Evolutionary conservation across 768 basidiomycete species (phyloP), one percentile per base, ranked within the genome.

Genomic region (Lentinula edodes): DNA sequence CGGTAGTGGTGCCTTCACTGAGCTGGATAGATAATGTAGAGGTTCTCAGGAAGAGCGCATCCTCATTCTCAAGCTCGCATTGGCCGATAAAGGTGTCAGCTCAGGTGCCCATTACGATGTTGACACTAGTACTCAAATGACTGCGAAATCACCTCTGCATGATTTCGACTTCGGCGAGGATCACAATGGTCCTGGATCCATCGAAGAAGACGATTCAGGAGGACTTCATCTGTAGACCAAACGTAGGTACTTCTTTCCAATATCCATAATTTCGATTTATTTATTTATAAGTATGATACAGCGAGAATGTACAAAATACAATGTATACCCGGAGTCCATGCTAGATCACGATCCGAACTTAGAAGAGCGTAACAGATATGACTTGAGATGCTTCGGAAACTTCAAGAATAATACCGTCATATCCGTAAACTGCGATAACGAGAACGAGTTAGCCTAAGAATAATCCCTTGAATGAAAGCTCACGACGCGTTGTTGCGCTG

Each of bases 1-100:
- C 12, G 35, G 45, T 10, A 7, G 8, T 16, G 13, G n/a, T 32
- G 41, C n/a, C 10, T n/a, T 51, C 13, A 36, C 28, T 28, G 42
- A 34, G 6, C 16, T 52, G 34, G 35, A 52, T 23, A 50, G 23
- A 5, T 43, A 58, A 36, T 18, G 39, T 39, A 93, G 91, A 64
- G 87, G 81, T 6, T 90, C 91, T 7, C 91, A 93, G 72, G 82
- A 88, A 67, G 91, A 93, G 67, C 80, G 91, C 20, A 83, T 91
- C 61, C 73, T 74, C 32, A 90, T 92, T 56, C 77, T 91, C 56
- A 83, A 80, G 70, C 74, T 86, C 66, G 89, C 87, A 6, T 73
- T 91, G 59, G 72, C 74, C 18, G 80, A 86, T 67, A 89, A 88
- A 66, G 88, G 88, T 1, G 72, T 86, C 10, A 60, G 71, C 48